Base-by-base conservation (phyloP, 208 protist genomes). In the Leishmania arabica region DNA sequence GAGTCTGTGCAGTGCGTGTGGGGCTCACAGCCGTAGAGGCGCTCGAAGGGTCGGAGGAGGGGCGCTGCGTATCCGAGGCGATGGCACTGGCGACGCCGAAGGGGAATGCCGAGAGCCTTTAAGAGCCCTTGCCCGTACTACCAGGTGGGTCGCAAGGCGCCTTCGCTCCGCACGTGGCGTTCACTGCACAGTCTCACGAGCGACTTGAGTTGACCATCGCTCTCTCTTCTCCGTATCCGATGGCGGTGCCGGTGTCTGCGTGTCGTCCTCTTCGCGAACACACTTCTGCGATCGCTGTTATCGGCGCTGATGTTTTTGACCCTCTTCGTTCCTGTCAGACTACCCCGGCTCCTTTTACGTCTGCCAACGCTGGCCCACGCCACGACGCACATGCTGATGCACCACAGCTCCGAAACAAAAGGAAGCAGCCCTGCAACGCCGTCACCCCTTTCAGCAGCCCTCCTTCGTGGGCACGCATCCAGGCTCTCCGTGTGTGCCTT, bases 11-110 rank as follows among this genome's bases (percentile, higher is more conserved):
- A 71, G 37, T 13, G 66, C 64, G 34, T 40, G 37, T 58, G 66
- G 40, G 79, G 56, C n/a, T 79, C 24, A 56, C 45, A 6, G 62
- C 70, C 11, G 62, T 73, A 45, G 64, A 83, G 54, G 27, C 34
- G 15, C 68, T 77, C 8, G 68, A 17, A 15, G 24, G 31, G 53
- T 15, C 1, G 34, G 51, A 27, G 51, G 17, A 45, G 19, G n/a
- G 42, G 51, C 0, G 37, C 47, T 19, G 31, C 17, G 17, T n/a
- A 13, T n/a, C 42, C 37, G 0, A 71, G 19, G 5, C 24, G 40
- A 49, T 47, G 19, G 40, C 73, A 21, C 60, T 8, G 8, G 60
- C 60, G n/a, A 66, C 65, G 65, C 37, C 15, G 34, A 42, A 24
- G 15, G n/a, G n/a, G 19, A 11, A 27, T 2, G 31, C n/a, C 34